These are phyloP conservation scores for Pterulicium gracile DNA, from an alignment of 1,284 basidiomycete genomes.

Conservation along the genomic window DNA sequence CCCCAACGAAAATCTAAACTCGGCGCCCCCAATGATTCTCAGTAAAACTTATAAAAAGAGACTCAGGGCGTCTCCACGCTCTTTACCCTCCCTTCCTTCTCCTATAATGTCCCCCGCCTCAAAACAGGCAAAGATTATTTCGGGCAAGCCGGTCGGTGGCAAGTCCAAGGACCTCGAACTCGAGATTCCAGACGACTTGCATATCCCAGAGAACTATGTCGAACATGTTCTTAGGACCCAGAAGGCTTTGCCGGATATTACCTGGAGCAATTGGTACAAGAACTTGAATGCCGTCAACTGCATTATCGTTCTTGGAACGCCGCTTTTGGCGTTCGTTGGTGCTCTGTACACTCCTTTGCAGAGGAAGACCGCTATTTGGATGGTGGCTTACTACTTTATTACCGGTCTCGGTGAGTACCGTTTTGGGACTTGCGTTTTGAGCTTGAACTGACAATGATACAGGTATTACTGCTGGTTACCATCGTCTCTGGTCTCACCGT, in stretches of 20 bases:
- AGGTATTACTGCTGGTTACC: conserved; percentile 59
- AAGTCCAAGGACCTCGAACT: background rate
- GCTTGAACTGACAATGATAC: conserved; percentile 3
- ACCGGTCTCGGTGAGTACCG: conserved; percentile 52
- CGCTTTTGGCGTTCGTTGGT: conserved; percentile 14
- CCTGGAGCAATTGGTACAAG: conserved; percentile 19
- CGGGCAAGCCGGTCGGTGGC: background rate
- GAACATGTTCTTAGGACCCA: conserved; percentile 41
- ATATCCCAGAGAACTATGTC: conserved; percentile 51
- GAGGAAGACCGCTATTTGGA: conserved; percentile 50
- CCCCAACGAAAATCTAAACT: too few relatives aligned
- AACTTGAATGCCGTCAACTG: conserved; percentile 19
- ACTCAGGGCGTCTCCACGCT: background rate
- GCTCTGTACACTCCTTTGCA: conserved; percentile 17
- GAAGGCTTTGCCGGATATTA: conserved; percentile 36
- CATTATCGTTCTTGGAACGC: conserved; percentile 12
- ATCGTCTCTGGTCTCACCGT: conserved; percentile 77
- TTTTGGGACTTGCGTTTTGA: conserved; percentile 4
- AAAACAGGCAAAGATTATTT: background rate
- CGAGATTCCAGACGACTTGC: background rate
- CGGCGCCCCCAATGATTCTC: background rate
- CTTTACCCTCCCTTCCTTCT: background rate
- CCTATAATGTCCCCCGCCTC: background rate
- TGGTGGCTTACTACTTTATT: conserved; percentile 61
- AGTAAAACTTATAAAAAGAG: background rate